Evolutionary conservation across 2,329 filamentous ascomycete genomes (phyloP).

Genomic region (Hymenoscyphus linearis): DNA sequence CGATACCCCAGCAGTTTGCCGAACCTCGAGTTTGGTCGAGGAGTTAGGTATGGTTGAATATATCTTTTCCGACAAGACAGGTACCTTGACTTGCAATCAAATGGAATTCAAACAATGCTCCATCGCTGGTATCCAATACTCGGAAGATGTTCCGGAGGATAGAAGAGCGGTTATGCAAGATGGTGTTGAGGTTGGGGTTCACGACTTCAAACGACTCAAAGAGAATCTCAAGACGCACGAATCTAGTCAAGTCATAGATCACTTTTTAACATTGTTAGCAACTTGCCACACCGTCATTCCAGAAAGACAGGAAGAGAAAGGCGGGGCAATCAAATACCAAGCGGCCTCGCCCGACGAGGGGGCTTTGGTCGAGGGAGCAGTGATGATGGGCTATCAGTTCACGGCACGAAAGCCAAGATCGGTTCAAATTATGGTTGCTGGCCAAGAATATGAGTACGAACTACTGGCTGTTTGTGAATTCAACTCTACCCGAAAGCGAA

Average conservation of each 20-base stretch:
- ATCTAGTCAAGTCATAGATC: conserved; percentile 60
- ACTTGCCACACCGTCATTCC: conserved; percentile 98
- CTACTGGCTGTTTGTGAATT: conserved; percentile 97
- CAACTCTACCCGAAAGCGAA: conserved; percentile 94
- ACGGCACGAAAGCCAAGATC: conserved; percentile 82
- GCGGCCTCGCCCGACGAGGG: conserved; percentile 96
- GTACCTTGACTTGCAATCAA: conserved; percentile 93
- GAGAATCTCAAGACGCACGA: conserved; percentile 55
- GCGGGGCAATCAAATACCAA: conserved; percentile 88
- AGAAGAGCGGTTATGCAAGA: conserved; percentile 74
- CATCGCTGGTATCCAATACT: conserved; percentile 91
- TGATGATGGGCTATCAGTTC: conserved; percentile 82
- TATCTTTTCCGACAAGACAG: conserved; percentile 97
- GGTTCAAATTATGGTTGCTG: conserved; percentile 76
- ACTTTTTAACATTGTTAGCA: conserved; percentile 81
- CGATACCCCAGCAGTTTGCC: conserved; percentile 90
- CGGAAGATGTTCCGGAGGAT: conserved; percentile 87
- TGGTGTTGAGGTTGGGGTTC: conserved; percentile 64
- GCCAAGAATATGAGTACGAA: conserved; percentile 74
- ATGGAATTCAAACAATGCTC: conserved; percentile 98
- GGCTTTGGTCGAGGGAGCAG: conserved; percentile 89
- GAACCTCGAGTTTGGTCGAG: conserved; percentile 93
- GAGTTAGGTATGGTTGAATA: conserved; percentile 98
- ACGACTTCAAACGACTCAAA: conserved; percentile 60
- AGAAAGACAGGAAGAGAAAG: conserved; percentile 72